Conservation (phyloP, 768 basidiomycete species). For the Suillus ampliporus region DNA sequence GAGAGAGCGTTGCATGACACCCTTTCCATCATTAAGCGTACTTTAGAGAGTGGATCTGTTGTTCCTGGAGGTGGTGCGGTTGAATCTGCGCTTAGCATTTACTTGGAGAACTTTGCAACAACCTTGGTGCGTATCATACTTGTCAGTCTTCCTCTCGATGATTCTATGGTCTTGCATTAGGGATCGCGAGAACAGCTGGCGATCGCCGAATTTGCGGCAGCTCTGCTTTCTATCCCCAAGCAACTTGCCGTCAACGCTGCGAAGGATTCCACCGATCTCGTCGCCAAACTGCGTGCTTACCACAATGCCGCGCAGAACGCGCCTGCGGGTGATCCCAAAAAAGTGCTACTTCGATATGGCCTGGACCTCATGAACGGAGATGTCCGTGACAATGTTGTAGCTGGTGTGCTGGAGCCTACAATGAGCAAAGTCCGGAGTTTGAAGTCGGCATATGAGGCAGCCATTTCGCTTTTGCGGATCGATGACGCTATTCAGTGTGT, state of each 20-base stretch:
- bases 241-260: constrained; percentile 97
- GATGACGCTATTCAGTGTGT: constrained; percentile 95
- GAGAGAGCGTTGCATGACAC: constrained; percentile 96
- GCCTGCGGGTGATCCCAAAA: constrained; percentile 88
- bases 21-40: constrained; percentile 94
- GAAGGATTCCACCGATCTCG: constrained; percentile 96
- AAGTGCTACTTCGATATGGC: constrained; percentile 88
- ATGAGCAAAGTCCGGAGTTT: constrained; percentile 96
- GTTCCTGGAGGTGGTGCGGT: constrained; percentile 98
- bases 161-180: constrained; percentile 46
- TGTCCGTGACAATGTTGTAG: constrained; percentile 91
- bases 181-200: constrained; percentile 98
- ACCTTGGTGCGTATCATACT: constrained; percentile 71
- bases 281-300: constrained; percentile 95
- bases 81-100: constrained; percentile 95
- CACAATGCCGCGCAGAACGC: constrained; percentile 97
- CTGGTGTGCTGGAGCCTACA: constrained; percentile 95
- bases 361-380: constrained; percentile 94
- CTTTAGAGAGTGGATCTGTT: constrained; percentile 92
- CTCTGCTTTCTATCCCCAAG: constrained; percentile 94
- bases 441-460: constrained; percentile 97
- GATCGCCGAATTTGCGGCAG: constrained; percentile 97
- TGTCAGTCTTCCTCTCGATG: not conserved
- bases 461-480: constrained; percentile 91
- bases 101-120: constrained; percentile 98